Evolutionary conservation across 768 basidiomycete species (phyloP).

Genomic region (Naematelia aurantialba): DNA sequence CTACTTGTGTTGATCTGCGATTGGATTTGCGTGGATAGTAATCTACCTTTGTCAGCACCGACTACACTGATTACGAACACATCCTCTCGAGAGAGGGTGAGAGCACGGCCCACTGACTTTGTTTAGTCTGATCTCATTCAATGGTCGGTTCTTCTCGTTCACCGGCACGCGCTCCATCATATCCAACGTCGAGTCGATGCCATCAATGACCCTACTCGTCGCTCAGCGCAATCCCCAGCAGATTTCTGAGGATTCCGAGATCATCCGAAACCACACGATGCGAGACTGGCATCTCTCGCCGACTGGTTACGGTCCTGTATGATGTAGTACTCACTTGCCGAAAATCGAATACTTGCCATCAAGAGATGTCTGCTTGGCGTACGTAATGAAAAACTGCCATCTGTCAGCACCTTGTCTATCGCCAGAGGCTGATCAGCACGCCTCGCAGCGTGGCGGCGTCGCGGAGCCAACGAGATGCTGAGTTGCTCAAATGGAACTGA

Average conservation of each 20-base stretch:
- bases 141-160: conserved; percentile 80
- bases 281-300: neutral
- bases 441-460: neutral
- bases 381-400: conserved; percentile 61
- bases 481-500: conserved; percentile 14
- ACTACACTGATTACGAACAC: neutral
- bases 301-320: neutral
- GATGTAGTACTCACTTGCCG: conserved; percentile 58
- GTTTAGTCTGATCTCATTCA: conserved; percentile 76
- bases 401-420: neutral
- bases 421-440: no score
- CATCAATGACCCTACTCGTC: conserved; percentile 79
- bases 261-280: neutral
- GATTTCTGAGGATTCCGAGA: neutral
- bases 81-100: neutral
- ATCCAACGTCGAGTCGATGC: conserved; percentile 87
- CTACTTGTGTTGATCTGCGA: conserved; percentile 61
- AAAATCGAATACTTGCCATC: conserved; percentile 89
- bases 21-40: conserved; percentile 88
- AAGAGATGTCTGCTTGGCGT: conserved; percentile 86
- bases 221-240: no score
- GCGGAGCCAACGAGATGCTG: neutral
- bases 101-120: conserved; percentile 57
- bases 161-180: conserved; percentile 90
- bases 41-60: conserved; percentile 39